These are phyloP conservation scores for Pythium coloratum DNA, from an alignment of 352 stramenopile species.

Conservation along the genomic window DNA sequence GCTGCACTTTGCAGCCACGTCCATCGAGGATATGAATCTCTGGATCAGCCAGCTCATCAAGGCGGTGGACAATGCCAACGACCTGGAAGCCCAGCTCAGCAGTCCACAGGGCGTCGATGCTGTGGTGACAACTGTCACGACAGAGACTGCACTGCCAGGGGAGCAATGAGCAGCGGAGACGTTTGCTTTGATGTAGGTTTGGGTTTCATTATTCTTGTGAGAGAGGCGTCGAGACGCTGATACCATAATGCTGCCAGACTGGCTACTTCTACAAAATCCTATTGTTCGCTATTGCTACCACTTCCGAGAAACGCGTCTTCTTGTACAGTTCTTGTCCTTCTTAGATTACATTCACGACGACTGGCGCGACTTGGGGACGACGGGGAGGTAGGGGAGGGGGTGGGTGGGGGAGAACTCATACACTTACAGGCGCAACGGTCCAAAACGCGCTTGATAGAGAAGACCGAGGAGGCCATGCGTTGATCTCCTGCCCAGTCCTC, in stretches of 20 bases:
- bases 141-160: neutral
- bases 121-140: neutral
- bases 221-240: conserved; percentile 17
- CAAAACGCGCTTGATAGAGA: conserved; percentile 12
- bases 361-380: conserved; percentile 2
- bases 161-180: neutral
- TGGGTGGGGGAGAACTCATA: neutral
- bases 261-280: conserved; percentile 32
- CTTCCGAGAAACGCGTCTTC: conserved; percentile 24
- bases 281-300: conserved; percentile 30
- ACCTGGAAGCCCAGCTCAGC: conserved; percentile 33
- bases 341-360: conserved; percentile 27
- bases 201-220: conserved; percentile 8
- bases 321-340: conserved; percentile 26
- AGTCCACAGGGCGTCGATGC: conserved; percentile 8
- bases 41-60: conserved; percentile 67
- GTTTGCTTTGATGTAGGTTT: neutral
- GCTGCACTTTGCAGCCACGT: conserved; percentile 53
- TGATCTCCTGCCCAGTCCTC: neutral
- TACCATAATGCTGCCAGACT: conserved; percentile 15
- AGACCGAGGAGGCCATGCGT: neutral
- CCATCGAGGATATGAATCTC: conserved; percentile 68
- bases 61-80: conserved; percentile 59
- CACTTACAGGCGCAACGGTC: conserved; percentile 11
- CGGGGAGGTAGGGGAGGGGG: neutral